Base-by-base conservation (phyloP, 2,329 filamentous ascomycete genomes). In the Fusarium citri region DNA sequence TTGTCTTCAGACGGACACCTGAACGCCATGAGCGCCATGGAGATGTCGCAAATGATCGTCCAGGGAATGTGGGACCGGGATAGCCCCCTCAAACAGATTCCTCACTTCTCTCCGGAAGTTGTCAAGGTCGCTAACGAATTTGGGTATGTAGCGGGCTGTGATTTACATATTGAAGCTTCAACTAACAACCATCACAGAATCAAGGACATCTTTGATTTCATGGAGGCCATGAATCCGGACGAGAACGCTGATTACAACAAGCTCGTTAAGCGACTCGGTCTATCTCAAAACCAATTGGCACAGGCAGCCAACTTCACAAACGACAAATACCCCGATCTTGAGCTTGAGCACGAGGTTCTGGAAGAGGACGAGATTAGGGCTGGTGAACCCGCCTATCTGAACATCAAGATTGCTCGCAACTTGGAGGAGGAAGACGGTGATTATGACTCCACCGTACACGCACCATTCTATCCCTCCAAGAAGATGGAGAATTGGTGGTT, bases 401-500 rank as follows among this genome's bases (percentile, higher is more conserved):
- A 91, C 76, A 89, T 99, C 74, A 91, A 91, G 77, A 91, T 99
- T 68, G 90, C 93, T 74, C 92, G 96, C 31, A 94, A 97, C 75
- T 83, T 95, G 8, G 88, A 91, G 55, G 88, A 89, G 55, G 84
- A 85, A 15, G 84, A 88, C 23, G 71, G 68, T 16, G 91, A 93
- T 70, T 87, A 92, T 18, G 94, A 98, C 78, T 88, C 91, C 3
- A 91, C 90, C 3, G 97, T 98, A 4, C 94, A 98, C 78, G 94
- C 95, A 54, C 96, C 96, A 1, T 99, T 98, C 85, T 99, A 96
- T 78, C 94, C 96, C 1, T 85, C 81, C 51, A 91, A 92, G 80
- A 99, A 99, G 86, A 91, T 93, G 84, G 96, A 99, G 86, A 97
- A 96, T 78, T 99, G 94, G 94, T 99, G 96, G 96, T 83, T 99